phyloP scores from a whole-genome alignment of 2,329 filamentous ascomycete genomes.

The Cladophialophora exuberans region DNA sequence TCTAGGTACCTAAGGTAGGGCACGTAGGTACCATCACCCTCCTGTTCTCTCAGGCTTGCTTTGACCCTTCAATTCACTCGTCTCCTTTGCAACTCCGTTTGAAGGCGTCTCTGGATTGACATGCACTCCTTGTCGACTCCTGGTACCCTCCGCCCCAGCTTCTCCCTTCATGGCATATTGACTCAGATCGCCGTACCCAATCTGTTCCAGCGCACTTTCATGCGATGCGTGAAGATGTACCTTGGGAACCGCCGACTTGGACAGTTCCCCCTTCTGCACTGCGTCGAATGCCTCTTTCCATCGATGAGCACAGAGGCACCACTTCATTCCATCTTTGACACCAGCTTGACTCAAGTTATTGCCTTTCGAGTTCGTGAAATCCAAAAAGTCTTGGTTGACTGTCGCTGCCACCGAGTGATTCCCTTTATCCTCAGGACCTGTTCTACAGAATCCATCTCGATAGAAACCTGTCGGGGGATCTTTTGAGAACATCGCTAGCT shows the following conservation, averaged over 20 bases:
- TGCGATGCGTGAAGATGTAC: slow-evolving; percentile 44
- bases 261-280: slow-evolving; percentile 46
- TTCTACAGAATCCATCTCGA: slow-evolving; percentile 64
- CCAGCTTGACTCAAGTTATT: slow-evolving; percentile 62
- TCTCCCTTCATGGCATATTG: slow-evolving; percentile 36
- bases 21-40: neutral
- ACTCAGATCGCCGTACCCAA: slow-evolving; percentile 41
- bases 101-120: slow-evolving; percentile 13
- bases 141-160: slow-evolving; percentile 16
- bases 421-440: slow-evolving; percentile 57
- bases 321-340: slow-evolving; percentile 62
- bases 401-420: slow-evolving; percentile 64
- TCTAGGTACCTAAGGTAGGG: neutral
- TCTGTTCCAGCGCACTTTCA: slow-evolving; percentile 39
- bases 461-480: slow-evolving; percentile 64
- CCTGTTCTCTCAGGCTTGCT: slow-evolving; percentile 17
- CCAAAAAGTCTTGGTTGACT: slow-evolving; percentile 64
- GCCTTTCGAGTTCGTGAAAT: slow-evolving; percentile 61
- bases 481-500: slow-evolving; percentile 61
- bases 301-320: slow-evolving; percentile 64
- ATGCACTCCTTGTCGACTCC: slow-evolving; percentile 15
- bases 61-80: slow-evolving; percentile 20
- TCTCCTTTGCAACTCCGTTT: slow-evolving; percentile 12
- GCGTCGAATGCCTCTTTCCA: slow-evolving; percentile 65
- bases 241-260: slow-evolving; percentile 28